Evolutionary conservation across 768 basidiomycete genomes (phyloP).

Genomic region (Amanita brunnescens): DNA sequence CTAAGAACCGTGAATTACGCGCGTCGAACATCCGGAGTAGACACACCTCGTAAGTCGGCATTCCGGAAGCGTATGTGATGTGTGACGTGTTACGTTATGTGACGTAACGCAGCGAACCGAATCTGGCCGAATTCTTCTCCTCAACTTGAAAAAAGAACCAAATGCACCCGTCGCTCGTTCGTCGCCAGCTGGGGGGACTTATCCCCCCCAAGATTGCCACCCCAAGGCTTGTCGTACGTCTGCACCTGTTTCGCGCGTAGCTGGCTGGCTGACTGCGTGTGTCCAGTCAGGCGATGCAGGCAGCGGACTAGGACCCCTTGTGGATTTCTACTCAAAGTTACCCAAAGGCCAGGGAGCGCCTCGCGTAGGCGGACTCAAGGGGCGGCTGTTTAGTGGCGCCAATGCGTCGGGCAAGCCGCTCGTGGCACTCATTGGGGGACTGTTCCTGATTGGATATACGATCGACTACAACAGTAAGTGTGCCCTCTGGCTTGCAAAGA

Average conservation of each 20-base stretch:
- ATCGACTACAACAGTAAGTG: slow-evolving; percentile 85
- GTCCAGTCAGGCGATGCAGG: slow-evolving; percentile 72
- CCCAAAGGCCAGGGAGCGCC: slow-evolving; percentile 78
- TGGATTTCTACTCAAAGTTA: slow-evolving; percentile 94
- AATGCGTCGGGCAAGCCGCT: slow-evolving; percentile 74
- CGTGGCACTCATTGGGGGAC: slow-evolving; percentile 48
- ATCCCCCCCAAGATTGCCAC: slow-evolving; percentile 96
- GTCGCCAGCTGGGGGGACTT: slow-evolving; percentile 76
- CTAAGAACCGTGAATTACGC: neutral
- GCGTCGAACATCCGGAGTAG: neutral
- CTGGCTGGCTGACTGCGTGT: neutral
- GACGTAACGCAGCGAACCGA: neutral
- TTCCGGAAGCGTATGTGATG: too few relatives aligned
- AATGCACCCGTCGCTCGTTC: slow-evolving; percentile 80
- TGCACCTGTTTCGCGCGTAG: neutral
- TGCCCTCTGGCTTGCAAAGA: slow-evolving; percentile 2
- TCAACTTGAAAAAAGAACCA: slow-evolving; percentile 11
- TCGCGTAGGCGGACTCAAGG: slow-evolving; percentile 63
- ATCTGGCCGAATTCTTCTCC: slow-evolving; percentile 14
- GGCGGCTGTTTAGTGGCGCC: slow-evolving; percentile 74
- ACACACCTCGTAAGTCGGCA: neutral
- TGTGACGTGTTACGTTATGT: neutral
- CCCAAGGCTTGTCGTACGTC: slow-evolving; percentile 74
- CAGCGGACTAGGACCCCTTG: slow-evolving; percentile 72
- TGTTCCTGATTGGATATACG: slow-evolving; percentile 78